Evolutionary conservation across 176 grass and related monocot genomes (phyloP).

Genomic region (Oryza rufipogon): DNA sequence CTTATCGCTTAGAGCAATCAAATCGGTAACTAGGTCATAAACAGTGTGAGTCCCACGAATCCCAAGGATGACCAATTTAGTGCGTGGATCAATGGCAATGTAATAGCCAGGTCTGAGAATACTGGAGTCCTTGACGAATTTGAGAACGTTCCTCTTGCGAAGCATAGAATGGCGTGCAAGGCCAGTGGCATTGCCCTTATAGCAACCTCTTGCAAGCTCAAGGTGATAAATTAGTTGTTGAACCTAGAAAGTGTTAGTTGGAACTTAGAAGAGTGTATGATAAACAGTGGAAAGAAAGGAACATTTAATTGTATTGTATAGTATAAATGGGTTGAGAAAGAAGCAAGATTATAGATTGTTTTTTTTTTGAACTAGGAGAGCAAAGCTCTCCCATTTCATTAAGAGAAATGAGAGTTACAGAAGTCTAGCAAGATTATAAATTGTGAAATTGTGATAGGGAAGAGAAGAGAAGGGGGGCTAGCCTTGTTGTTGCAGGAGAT

Average conservation of each 20-base stretch:
- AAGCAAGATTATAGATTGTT: too few species aligned
- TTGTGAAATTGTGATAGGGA: neutral
- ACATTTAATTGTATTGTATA: too few species aligned
- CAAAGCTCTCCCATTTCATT: too few species aligned
- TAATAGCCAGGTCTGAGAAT: conserved; percentile 90
- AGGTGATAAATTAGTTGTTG: conserved; percentile 87
- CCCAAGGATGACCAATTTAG: conserved; percentile 83
- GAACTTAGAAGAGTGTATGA: neutral
- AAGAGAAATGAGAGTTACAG: too few species aligned
- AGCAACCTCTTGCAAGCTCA: conserved; percentile 86
- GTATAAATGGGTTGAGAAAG: too few species aligned
- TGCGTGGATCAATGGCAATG: conserved; percentile 65
- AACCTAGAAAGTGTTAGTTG: conserved; percentile 54
- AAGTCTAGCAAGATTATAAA: too few species aligned
- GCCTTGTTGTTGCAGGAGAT: conserved; percentile 74
- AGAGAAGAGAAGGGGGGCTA: neutral
- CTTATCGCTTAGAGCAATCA: conserved; percentile 67
- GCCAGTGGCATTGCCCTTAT: conserved; percentile 65
- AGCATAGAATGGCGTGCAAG: conserved; percentile 89
- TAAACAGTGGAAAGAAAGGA: neutral
- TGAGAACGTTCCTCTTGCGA: conserved; percentile 81
- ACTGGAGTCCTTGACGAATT: conserved; percentile 88
- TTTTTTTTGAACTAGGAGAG: too few species aligned
- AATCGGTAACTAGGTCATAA: conserved; percentile 90
- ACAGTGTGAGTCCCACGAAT: conserved; percentile 95